These are phyloP conservation scores for Fusarium sp. DNA, from an alignment of 2,329 filamentous ascomycete species.

Conservation along the genomic window DNA sequence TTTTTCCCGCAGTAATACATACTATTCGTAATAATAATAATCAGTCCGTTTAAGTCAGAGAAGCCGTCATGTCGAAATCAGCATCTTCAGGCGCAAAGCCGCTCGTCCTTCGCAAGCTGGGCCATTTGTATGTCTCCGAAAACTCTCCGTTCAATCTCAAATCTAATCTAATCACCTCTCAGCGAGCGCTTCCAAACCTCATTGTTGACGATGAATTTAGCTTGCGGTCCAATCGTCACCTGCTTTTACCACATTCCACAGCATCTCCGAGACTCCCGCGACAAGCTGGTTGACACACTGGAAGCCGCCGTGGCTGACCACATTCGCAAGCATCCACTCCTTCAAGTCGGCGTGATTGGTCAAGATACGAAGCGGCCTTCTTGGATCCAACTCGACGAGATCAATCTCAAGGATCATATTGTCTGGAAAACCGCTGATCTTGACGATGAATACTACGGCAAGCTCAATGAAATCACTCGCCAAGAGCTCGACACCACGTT, in stretches of 20 bases:
- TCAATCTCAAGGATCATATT: neutral
- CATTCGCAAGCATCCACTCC: neutral
- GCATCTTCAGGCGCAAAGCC: neutral
- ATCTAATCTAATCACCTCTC: neutral
- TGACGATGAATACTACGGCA: neutral
- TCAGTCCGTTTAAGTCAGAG: neutral
- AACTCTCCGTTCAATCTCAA: neutral
- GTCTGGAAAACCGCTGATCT: neutral
- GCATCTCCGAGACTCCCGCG: neutral
- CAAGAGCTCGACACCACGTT: neutral
- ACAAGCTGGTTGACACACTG: neutral
- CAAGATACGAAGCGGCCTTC: neutral
- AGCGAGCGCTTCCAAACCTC: neutral
- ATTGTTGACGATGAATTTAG: neutral
- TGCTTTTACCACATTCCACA: neutral
- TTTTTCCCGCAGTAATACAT: neutral
- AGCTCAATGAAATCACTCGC: neutral
- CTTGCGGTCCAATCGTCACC: neutral
- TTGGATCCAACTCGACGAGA: neutral
- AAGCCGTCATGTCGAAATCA: neutral
- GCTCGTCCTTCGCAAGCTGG: neutral
- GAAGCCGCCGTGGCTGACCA: neutral
- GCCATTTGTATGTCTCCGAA: neutral
- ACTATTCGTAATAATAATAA: neutral
- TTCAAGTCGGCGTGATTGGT: neutral